These are phyloP conservation scores for Aspergillus fumigatus DNA, from an alignment of 2,329 filamentous ascomycete genomes.

Conservation along the genomic window DNA sequence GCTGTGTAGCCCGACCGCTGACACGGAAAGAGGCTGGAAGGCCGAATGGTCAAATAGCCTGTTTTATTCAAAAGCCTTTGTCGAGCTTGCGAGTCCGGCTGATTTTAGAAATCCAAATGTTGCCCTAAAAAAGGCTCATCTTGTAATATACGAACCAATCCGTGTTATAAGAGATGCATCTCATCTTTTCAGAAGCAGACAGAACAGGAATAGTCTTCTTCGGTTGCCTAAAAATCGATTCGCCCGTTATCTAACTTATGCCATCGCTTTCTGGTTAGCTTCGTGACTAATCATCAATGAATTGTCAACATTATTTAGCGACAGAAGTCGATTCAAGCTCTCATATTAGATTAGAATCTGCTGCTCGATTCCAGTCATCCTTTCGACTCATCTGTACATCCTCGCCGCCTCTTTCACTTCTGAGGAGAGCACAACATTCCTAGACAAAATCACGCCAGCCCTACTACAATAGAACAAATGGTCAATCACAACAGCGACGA, in stretches of 20 bases:
- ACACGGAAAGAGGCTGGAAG: too few relatives aligned
- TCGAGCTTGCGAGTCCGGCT: background rate
- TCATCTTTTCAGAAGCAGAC: background rate
- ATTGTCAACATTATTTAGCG: background rate
- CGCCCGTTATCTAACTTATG: background rate
- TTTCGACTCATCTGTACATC: background rate
- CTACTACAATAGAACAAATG: background rate
- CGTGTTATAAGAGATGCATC: background rate
- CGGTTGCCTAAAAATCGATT: background rate
- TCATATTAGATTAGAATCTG: background rate
- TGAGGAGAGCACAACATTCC: background rate
- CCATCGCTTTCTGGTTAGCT: background rate
- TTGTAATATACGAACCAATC: background rate
- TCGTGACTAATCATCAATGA: background rate
- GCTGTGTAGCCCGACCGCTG: background rate
- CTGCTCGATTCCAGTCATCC: background rate
- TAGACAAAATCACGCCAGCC: background rate
- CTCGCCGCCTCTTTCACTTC: background rate
- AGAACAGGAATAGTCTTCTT: background rate
- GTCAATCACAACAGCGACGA: slow-evolving; percentile 1
- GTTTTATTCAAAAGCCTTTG: background rate
- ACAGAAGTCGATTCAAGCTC: background rate
- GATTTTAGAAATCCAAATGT: background rate
- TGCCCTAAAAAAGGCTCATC: background rate
- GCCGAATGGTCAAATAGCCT: background rate